Evolutionary conservation across 805 yeast species (phyloP), one percentile per base, ranked within the genome.

Genomic region (Yamadazyma tumulicola): DNA sequence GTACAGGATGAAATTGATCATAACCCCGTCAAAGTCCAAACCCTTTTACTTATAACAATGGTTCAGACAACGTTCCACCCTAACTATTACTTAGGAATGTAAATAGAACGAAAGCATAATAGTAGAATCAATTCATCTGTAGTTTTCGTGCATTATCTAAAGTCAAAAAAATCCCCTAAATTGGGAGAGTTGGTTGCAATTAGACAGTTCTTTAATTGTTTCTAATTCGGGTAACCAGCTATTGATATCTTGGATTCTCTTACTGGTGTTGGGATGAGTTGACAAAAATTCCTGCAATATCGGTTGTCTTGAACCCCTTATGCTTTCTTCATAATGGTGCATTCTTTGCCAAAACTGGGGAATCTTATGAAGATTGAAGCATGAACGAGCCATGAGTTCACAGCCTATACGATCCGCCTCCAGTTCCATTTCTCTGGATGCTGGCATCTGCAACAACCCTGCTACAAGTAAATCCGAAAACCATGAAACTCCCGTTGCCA

Each of bases 391-490:
- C 96, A 91, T 85, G 46, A 91, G 69, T 79, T 87, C 82, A 41
- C 93, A 64, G 0, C 99, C 99, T 19, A 93, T 89, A 49, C 81
- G 81, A 59, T 93, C 98, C 0, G 98, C 97, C 57, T 93, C 98
- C 0, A 87, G 74, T 59, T 93, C 99, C 96, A 87, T 87, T 39
- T 77, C 86, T 49, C 99, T 69, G 1, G 95, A 84, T 0, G 94
- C 84, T 0, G 97, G 97, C 74, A 82, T 74, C 45, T 77, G 75
- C 31, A 88, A 54, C 10, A 77, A 53, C 1, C 87, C 70, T 18
- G 70, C 70, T 11, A 85, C 56, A 17, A 72, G 38, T 20, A 84
- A 43, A 34, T 73, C 70, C 47, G 75, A 75, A 37, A 84, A 51
- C 30, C 63, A 48, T 34, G 69, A 60, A 5, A 78, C 61, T 4